Evolutionary conservation across 495 filamentous ascomycete genomes (phyloP).

Genomic region (Neurospora intermedia): DNA sequence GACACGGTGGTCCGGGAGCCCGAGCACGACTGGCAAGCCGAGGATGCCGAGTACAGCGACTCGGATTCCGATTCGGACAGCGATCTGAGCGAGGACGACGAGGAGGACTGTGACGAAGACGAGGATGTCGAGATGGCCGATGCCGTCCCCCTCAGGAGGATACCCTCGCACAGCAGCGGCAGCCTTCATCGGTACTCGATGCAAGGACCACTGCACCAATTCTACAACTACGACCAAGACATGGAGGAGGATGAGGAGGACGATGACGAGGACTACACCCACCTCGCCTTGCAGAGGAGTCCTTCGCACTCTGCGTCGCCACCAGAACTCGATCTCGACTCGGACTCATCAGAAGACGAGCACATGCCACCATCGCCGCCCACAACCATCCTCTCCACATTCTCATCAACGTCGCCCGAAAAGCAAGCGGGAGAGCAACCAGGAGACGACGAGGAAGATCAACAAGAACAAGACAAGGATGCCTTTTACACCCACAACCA

Average conservation of each 20-base stretch:
- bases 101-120: slow-evolving; percentile 31
- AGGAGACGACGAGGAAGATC: background rate
- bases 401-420: slow-evolving; percentile 25
- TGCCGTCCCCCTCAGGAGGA: slow-evolving; percentile 34
- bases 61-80: slow-evolving; percentile 29
- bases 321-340: slow-evolving; percentile 58
- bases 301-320: slow-evolving; percentile 62
- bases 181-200: slow-evolving; percentile 12
- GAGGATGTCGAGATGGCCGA: slow-evolving; percentile 45
- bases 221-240: slow-evolving; percentile 31
- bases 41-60: slow-evolving; percentile 48
- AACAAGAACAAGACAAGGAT: slow-evolving; percentile 28
- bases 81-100: slow-evolving; percentile 12
- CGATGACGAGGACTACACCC: slow-evolving; percentile 57
- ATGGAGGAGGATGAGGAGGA: slow-evolving; percentile 56
- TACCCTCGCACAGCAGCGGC: slow-evolving; percentile 23
- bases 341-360: slow-evolving; percentile 55
- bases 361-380: slow-evolving; percentile 81
- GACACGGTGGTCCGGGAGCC: slow-evolving; percentile 66
- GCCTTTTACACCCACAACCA: slow-evolving; percentile 42
- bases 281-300: slow-evolving; percentile 63
- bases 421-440: background rate
- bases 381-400: slow-evolving; percentile 50
- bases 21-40: slow-evolving; percentile 58
- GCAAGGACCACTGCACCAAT: slow-evolving; percentile 3